Evolutionary conservation across 2,329 filamentous ascomycete genomes (phyloP).

Genomic region (Hypocreales sp.): DNA sequence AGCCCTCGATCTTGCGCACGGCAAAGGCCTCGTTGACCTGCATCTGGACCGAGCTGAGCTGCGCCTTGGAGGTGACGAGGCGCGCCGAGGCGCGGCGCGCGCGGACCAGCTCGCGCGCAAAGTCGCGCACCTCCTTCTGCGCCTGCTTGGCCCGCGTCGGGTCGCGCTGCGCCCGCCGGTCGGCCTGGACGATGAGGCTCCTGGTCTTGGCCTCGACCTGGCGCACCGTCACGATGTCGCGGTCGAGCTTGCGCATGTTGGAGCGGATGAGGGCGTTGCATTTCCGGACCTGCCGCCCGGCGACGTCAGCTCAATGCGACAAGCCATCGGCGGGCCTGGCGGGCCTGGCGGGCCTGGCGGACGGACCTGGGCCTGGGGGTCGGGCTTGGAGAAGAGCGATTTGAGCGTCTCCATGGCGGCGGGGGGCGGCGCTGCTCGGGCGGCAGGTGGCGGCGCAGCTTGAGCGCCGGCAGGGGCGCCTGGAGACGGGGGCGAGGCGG

Average conservation of each 20-base stretch:
- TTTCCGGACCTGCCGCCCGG: conserved; percentile 61
- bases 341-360: not conserved
- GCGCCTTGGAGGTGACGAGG: conserved; percentile 75
- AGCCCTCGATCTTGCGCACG: conserved; percentile 88
- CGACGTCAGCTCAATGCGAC: not conserved
- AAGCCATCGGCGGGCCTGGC: not conserved
- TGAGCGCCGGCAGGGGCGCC: no score
- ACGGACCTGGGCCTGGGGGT: conserved; percentile 78
- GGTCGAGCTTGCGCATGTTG: conserved; percentile 88
- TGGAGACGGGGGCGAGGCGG: no score
- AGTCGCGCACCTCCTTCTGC: conserved; percentile 66
- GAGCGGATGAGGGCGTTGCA: conserved; percentile 80
- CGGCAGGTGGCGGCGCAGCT: no score
- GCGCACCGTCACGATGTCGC: conserved; percentile 71
- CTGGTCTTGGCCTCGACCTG: conserved; percentile 72
- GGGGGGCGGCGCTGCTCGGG: no score
- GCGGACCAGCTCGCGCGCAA: conserved; percentile 75
- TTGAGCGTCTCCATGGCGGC: conserved; percentile 70
- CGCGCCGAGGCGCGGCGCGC: conserved; percentile 61
- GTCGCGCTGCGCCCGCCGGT: conserved; percentile 66
- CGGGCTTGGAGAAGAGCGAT: conserved; percentile 78
- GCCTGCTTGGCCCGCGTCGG: conserved; percentile 68
- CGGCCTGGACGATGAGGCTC: conserved; percentile 68
- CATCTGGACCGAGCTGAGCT: conserved; percentile 87
- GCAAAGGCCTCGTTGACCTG: conserved; percentile 95